Percentiles rank a stretch among this genome's conserved stretches.
These are phyloP conservation scores for Lactarius indigo DNA, from an alignment of 768 basidiomycete species.

Conservation along the genomic window DNA sequence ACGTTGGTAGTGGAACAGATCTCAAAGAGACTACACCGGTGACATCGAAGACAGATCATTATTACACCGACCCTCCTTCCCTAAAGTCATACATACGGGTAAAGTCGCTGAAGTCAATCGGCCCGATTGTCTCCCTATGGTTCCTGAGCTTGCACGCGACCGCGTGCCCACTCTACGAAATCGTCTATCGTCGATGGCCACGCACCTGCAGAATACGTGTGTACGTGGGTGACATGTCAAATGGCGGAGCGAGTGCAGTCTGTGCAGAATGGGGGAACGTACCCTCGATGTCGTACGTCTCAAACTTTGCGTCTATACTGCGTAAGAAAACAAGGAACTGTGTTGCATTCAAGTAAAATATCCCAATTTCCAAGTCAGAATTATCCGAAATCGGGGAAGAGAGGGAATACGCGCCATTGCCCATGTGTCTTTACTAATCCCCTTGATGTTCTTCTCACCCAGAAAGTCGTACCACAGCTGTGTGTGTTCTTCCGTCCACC, in stretches of 20 bases:
- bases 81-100: background rate
- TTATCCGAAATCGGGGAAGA: slow-evolving; percentile 3
- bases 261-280: background rate
- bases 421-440: slow-evolving; percentile 89
- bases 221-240: slow-evolving; percentile 18
- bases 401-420: slow-evolving; percentile 56
- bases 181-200: slow-evolving; percentile 89
- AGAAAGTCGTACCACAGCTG: slow-evolving; percentile 82
- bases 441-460: slow-evolving; percentile 58
- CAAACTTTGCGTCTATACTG: slow-evolving; percentile 67
- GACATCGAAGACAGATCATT: background rate
- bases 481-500: slow-evolving; percentile 62
- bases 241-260: slow-evolving; percentile 2
- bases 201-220: slow-evolving; percentile 47
- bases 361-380: background rate
- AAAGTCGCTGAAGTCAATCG: background rate
- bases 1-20: background rate
- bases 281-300: slow-evolving; percentile 77
- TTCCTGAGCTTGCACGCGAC: slow-evolving; percentile 31
- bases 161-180: slow-evolving; percentile 67
- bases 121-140: slow-evolving; percentile 1
- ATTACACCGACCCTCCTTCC: background rate
- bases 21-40: background rate
- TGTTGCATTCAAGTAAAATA: background rate
- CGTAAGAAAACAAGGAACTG: slow-evolving; percentile 81